These are phyloP conservation scores for Monosporascus sp. DNA, from an alignment of 2,329 filamentous ascomycete genomes.

Conservation along the genomic window DNA sequence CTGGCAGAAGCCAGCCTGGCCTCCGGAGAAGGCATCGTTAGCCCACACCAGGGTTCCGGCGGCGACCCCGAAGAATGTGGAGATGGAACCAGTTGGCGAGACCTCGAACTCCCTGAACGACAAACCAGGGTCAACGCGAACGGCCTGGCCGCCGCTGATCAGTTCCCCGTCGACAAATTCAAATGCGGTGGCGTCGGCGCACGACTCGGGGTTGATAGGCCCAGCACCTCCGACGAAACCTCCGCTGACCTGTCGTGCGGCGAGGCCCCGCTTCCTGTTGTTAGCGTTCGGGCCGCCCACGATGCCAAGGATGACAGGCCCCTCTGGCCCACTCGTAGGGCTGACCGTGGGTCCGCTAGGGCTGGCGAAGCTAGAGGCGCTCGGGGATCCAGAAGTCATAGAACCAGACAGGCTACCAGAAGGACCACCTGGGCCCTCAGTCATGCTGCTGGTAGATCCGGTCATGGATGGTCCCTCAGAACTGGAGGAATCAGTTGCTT, in stretches of 20 bases:
- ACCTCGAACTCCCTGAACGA: conserved; percentile 4
- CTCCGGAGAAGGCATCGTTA: conserved; percentile 9
- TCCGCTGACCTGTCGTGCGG: conserved; percentile 1
- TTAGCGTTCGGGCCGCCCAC: background rate
- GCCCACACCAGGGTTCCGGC: conserved; percentile 8
- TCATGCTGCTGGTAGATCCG: too few species aligned
- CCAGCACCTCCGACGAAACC: conserved; percentile 11
- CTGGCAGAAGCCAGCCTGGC: conserved; percentile 10
- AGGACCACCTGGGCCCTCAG: background rate
- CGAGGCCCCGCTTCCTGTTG: background rate
- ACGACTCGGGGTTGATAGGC: conserved; percentile 6
- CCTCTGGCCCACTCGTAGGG: too few species aligned
- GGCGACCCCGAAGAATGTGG: conserved; percentile 2
- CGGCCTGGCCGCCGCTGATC: conserved; percentile 3
- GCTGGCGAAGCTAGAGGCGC: too few species aligned
- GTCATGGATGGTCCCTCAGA: too few species aligned
- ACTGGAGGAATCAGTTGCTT: too few species aligned
- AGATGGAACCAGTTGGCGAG: background rate
- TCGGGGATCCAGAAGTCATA: too few species aligned
- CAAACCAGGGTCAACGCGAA: conserved; percentile 6
- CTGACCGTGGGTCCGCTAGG: too few species aligned
- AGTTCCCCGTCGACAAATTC: conserved; percentile 8
- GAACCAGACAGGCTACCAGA: background rate
- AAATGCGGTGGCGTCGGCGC: conserved; percentile 9
- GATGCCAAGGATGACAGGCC: background rate